phyloP scores from a whole-genome alignment of 2,329 filamentous ascomycete genomes.

The Aschersonia sp. region DNA sequence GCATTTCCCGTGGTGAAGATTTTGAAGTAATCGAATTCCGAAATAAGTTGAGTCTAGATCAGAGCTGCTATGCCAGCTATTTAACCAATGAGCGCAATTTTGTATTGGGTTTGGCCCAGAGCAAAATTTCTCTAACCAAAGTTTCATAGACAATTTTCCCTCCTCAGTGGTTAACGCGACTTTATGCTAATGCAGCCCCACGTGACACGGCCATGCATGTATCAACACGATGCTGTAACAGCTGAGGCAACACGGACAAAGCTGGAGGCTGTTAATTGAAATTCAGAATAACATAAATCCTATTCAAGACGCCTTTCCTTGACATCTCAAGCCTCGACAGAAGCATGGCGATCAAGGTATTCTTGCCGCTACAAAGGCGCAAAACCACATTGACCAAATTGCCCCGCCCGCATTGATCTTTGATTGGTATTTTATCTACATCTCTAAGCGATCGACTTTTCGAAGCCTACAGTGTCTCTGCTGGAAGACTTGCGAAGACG shows the following conservation, averaged over 20 bases:
- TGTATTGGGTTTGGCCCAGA: too few relatives aligned
- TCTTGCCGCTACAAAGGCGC: too few relatives aligned
- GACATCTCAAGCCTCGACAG: too few relatives aligned
- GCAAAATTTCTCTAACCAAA: background rate
- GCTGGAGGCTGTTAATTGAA: background rate
- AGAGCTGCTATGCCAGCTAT: too few relatives aligned
- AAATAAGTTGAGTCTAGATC: too few relatives aligned
- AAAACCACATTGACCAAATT: too few relatives aligned
- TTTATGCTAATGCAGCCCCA: background rate
- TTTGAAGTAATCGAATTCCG: constrained; percentile 6
- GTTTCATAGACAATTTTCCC: background rate
- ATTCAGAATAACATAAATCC: background rate
- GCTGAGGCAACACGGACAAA: too few relatives aligned
- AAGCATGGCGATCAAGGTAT: too few relatives aligned
- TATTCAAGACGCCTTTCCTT: background rate
- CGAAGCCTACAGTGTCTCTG: constrained; percentile 19
- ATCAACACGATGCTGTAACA: background rate
- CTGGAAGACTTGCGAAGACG: constrained; percentile 19
- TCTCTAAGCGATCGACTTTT: constrained; percentile 28
- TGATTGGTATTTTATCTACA: background rate
- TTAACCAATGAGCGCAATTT: too few relatives aligned
- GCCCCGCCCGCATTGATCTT: too few relatives aligned
- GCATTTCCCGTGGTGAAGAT: constrained; percentile 1
- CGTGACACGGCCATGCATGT: background rate
- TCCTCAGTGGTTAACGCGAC: background rate